These are phyloP conservation scores for Kondoa subrosea DNA, from an alignment of 768 basidiomycete species.

Conservation along the genomic window DNA sequence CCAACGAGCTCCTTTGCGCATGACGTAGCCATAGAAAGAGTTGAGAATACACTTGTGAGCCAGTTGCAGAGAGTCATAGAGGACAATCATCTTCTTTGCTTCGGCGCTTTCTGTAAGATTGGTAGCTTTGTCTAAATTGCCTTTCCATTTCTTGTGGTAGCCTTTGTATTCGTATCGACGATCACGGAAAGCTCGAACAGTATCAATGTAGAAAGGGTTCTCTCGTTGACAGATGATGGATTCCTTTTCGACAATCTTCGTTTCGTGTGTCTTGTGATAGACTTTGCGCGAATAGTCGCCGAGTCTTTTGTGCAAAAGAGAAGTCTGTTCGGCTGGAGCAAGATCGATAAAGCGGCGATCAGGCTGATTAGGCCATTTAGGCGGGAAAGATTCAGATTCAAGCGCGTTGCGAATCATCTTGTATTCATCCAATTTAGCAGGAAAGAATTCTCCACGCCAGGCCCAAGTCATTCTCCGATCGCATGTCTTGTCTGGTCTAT, in stretches of 20 bases:
- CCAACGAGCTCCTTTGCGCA: constrained; percentile 98
- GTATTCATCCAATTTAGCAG: constrained; percentile 87
- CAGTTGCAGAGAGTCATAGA: constrained; percentile 94
- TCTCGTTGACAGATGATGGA: constrained; percentile 93
- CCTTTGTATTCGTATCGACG: constrained; percentile 99
- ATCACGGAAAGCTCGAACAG: constrained; percentile 89
- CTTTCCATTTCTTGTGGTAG: constrained; percentile 96
- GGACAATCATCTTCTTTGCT: constrained; percentile 95
- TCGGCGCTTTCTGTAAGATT: constrained; percentile 77
- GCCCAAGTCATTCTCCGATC: constrained; percentile 91
- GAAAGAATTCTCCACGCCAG: constrained; percentile 97
- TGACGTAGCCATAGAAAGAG: constrained; percentile 99
- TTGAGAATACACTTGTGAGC: constrained; percentile 99
- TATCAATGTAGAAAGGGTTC: constrained; percentile 98
- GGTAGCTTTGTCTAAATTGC: constrained; percentile 64
- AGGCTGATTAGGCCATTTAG: constrained; percentile 54
- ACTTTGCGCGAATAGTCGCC: constrained; percentile 98
- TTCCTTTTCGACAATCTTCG: constrained; percentile 79
- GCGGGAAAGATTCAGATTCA: constrained; percentile 81
- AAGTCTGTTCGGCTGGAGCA: constrained; percentile 66
- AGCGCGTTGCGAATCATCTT: constrained; percentile 98
- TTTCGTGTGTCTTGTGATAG: constrained; percentile 96
- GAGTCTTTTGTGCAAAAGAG: constrained; percentile 82
- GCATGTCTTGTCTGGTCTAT: constrained; percentile 85
- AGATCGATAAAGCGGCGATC: constrained; percentile 71